Evolutionary conservation across 2,329 filamentous ascomycete genomes (phyloP).

Genomic region (Aureobasidium subglaciale): DNA sequence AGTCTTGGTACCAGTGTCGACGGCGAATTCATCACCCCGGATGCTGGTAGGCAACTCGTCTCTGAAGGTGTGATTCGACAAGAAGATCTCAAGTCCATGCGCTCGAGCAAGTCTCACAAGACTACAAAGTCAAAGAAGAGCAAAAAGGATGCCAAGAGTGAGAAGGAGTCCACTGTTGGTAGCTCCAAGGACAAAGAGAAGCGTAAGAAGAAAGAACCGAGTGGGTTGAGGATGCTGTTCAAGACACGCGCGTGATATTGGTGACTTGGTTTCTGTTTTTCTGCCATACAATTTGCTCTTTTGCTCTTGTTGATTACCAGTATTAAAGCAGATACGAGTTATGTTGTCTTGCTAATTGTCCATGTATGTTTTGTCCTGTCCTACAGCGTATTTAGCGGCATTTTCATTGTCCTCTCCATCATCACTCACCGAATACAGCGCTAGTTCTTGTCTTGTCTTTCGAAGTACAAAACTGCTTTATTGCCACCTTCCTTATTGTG

Average conservation of each 20-base stretch:
- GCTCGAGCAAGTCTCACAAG: conserved; percentile 26
- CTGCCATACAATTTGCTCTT: too few species aligned
- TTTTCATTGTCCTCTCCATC: not conserved
- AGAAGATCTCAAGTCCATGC: conserved; percentile 42
- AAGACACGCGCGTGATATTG: conserved; percentile 18
- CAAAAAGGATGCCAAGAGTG: conserved; percentile 28
- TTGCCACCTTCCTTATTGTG: too few species aligned
- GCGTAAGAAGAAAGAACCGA: conserved; percentile 34
- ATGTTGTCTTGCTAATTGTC: not conserved
- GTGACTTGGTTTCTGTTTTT: not conserved
- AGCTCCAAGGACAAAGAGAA: conserved; percentile 17
- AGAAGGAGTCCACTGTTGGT: conserved; percentile 18
- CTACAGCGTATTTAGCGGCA: not conserved
- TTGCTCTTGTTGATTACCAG: too few species aligned
- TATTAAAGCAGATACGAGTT: too few species aligned
- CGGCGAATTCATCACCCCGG: conserved; percentile 58
- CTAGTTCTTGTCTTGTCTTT: not conserved
- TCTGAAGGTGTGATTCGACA: conserved; percentile 41
- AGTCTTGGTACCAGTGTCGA: conserved; percentile 56
- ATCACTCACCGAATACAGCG: not conserved
- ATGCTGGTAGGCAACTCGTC: conserved; percentile 41
- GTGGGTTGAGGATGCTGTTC: conserved; percentile 37
- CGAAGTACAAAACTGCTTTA: not conserved
- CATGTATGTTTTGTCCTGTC: not conserved
- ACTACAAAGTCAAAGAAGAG: conserved; percentile 21